phyloP scores from a whole-genome alignment of 2,329 filamentous ascomycete species.

The Beauveria caledonica region DNA sequence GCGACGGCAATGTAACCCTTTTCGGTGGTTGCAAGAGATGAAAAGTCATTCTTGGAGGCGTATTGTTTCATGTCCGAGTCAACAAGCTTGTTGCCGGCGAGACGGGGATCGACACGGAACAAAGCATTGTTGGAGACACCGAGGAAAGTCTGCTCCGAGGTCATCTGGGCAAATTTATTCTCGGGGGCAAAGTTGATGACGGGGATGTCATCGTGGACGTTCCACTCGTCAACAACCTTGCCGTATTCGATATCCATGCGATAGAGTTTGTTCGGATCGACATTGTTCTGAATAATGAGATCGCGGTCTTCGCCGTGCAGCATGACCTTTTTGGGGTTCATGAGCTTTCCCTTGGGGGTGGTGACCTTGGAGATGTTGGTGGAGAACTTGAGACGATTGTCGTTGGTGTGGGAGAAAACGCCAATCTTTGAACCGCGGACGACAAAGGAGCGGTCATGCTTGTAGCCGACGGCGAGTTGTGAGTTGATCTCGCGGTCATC shows the following conservation, averaged over 20 bases:
- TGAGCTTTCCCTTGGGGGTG: conserved; percentile 76
- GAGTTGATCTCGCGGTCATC: conserved; percentile 80
- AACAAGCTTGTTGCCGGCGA: conserved; percentile 85
- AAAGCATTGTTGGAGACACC: conserved; percentile 89
- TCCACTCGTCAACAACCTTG: conserved; percentile 98
- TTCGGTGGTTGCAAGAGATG: conserved; percentile 84
- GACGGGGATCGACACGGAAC: conserved; percentile 86
- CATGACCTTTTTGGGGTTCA: conserved; percentile 96
- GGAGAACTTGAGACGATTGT: conserved; percentile 90
- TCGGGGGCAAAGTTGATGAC: conserved; percentile 89
- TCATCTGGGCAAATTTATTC: conserved; percentile 98
- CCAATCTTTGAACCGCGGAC: conserved; percentile 97
- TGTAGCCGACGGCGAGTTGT: conserved; percentile 90
- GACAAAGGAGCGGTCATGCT: conserved; percentile 93
- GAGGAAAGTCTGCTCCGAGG: conserved; percentile 86
- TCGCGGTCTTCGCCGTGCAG: conserved; percentile 83
- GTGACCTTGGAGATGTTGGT: conserved; percentile 96
- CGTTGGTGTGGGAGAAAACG: conserved; percentile 91
- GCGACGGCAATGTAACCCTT: conserved; percentile 96
- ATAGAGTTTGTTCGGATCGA: conserved; percentile 84
- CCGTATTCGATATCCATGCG: conserved; percentile 97
- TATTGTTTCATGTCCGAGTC: conserved; percentile 94
- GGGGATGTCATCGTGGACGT: conserved; percentile 91
- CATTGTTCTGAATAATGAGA: conserved; percentile 76
- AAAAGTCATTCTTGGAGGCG: conserved; percentile 94